Base-by-base conservation (phyloP, 768 basidiomycete species). In the Naganishia vaughanmartiniae region DNA sequence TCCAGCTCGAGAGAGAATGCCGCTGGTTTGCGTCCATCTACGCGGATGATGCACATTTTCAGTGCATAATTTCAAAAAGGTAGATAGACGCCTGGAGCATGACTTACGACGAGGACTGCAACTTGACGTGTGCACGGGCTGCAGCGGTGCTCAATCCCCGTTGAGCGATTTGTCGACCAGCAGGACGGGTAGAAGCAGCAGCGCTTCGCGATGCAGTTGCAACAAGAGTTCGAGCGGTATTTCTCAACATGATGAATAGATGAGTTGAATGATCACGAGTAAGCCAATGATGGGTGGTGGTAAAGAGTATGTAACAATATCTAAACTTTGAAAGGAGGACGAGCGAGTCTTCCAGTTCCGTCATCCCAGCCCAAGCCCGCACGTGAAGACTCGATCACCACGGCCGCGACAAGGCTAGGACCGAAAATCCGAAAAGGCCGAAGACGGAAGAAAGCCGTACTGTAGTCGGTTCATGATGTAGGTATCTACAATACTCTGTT, bases 181-280 rank as follows among this genome's bases (percentile, higher is more conserved):
- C 21, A 15, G 24, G 48, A n/a, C 31, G 53, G 53, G 60, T 55
- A 30, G 69, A 54, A 26, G 58, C 60, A 53, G 53, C 60, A 14
- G 45, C 53, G 58, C 57, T 39, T 5, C 70, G 70, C 28, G 70
- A 58, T 15, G 70, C 46, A 54, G 21, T 42, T 34, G 56, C 66
- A 45, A 54, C 48, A 55, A 72, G 57, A 19, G 66, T 60, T 26
- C 71, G 55, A 30, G 71, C 26, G 21, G 71, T 54, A 21, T 56
- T 57, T 34, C 71, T 46, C 31, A 72, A 57, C 71, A 72, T 72
- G 71, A 28, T 63, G 56, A 42, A 34, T 66, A 42, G 14, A 39
- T 19, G 45, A 31, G 48, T 53, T 33, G 45, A 0, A 46, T 24
- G 48, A 63, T 33, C 26, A 51, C 14, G 15, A 46, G 3, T 14